These are phyloP conservation scores for Rhodamnia argentea DNA, from an alignment of 345 rosid genomes.

Conservation along the genomic window DNA sequence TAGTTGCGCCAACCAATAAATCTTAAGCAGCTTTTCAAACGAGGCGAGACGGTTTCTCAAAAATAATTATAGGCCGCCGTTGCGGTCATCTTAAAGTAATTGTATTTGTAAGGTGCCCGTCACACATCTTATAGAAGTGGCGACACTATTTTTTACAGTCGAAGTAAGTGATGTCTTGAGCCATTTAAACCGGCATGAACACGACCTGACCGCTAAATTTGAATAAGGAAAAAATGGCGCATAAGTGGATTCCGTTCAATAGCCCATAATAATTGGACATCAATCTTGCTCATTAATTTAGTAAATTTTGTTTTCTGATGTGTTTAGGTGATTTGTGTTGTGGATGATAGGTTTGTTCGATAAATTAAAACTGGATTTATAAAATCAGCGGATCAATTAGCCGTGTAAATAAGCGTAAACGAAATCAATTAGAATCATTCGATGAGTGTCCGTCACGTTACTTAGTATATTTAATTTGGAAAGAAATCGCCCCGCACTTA, in stretches of 20 bases:
- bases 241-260: background rate
- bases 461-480: background rate
- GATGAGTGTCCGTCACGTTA: background rate
- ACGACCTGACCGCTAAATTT: background rate
- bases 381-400: background rate
- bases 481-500: background rate
- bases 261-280: background rate
- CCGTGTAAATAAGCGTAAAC: rapidly evolving
- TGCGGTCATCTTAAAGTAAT: too few species aligned
- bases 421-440: background rate
- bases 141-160: background rate
- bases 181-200: background rate
- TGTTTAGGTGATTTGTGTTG: too few species aligned
- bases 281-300: background rate
- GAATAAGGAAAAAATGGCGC: background rate
- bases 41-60: background rate
- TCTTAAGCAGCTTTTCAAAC: background rate
- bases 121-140: background rate
- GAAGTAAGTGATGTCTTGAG: background rate
- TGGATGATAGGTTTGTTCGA: background rate
- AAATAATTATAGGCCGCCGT: too few species aligned
- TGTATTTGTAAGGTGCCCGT: background rate
- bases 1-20: too few species aligned
- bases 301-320: too few species aligned
- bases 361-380: background rate